A percentile compares a stretch with the other conserved stretches of the same genome.
Evolutionary conservation across 148 eudicot genomes (phyloP).

Genomic region (Fagopyrum homotropicum): DNA sequence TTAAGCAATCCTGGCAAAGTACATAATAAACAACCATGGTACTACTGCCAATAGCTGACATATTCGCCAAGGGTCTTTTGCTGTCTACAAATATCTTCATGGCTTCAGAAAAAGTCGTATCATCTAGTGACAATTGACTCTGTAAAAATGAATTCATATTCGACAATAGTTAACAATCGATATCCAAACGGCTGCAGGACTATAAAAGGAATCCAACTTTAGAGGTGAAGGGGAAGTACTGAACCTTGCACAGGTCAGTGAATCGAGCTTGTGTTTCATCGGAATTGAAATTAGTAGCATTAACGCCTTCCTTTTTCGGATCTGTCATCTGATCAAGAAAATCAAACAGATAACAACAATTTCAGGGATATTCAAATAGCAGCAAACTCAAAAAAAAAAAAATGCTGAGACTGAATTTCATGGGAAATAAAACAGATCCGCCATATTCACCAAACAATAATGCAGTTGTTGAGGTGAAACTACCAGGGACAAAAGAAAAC

Average conservation of each 20-base stretch:
- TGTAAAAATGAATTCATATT: conserved; percentile 16
- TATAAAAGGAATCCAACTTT: background rate
- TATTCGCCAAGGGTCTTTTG: conserved; percentile 40
- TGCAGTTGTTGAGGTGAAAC: background rate
- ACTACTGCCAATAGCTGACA: conserved; percentile 49
- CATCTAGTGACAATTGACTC: conserved; percentile 51
- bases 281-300: conserved; percentile 14
- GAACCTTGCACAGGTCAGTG: conserved; percentile 64
- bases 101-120: conserved; percentile 40
- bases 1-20: background rate
- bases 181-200: background rate
- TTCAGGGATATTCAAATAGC: background rate
- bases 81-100: conserved; percentile 47
- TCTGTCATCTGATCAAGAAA: background rate
- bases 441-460: background rate
- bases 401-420: background rate
- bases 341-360: background rate
- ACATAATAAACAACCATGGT: conserved; percentile 33
- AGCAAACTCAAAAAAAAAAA: background rate
- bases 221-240: background rate
- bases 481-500: background rate
- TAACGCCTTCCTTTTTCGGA: conserved; percentile 33
- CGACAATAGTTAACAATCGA: background rate
- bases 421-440: background rate
- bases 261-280: conserved; percentile 59